Percentiles rank a stretch among this genome's conserved stretches.
Conservation (phyloP, 495 filamentous ascomycete genomes). For the Stereocaulon alpinum region DNA sequence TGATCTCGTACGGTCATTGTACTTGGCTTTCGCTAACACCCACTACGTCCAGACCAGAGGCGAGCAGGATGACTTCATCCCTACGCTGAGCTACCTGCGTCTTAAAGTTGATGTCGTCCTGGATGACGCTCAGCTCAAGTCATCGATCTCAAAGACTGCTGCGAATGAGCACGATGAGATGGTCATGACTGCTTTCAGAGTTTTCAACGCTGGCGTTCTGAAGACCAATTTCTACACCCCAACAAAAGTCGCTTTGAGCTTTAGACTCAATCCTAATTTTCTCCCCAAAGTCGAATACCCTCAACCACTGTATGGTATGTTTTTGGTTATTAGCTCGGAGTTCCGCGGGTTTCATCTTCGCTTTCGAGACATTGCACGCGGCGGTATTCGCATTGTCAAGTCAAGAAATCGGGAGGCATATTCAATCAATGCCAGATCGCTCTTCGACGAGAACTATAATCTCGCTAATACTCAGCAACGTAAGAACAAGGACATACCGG, state of each 20-base stretch:
- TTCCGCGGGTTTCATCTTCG: slow-evolving; percentile 95
- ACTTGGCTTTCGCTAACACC: slow-evolving; percentile 81
- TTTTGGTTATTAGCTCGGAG: slow-evolving; percentile 92
- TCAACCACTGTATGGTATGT: slow-evolving; percentile 93
- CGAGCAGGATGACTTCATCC: slow-evolving; percentile 69
- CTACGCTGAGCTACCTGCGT: slow-evolving; percentile 68
- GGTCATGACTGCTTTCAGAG: slow-evolving; percentile 94
- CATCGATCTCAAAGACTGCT: slow-evolving; percentile 69
- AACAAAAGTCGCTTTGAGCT: slow-evolving; percentile 95
- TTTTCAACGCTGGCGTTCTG: slow-evolving; percentile 81
- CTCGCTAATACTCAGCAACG: slow-evolving; percentile 97
- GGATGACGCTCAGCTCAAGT: slow-evolving; percentile 66
- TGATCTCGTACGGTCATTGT: slow-evolving; percentile 74
- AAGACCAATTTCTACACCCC: slow-evolving; percentile 99
- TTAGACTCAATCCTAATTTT: slow-evolving; percentile 83
- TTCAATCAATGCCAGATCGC: slow-evolving; percentile 84
- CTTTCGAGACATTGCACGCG: slow-evolving; percentile 93
- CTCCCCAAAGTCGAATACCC: slow-evolving; percentile 88
- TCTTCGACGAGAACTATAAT: slow-evolving; percentile 98
- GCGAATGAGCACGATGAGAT: slow-evolving; percentile 93
- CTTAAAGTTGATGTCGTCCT: slow-evolving; percentile 65
- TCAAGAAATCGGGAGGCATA: slow-evolving; percentile 91
- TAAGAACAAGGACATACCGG: slow-evolving; percentile 99
- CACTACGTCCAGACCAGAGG: slow-evolving; percentile 77
- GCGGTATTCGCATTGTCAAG: slow-evolving; percentile 97